A percentile compares a stretch with the other conserved stretches of the same genome.
Conservation (phyloP, 805 yeast species). For the Ogataea saltuana region DNA sequence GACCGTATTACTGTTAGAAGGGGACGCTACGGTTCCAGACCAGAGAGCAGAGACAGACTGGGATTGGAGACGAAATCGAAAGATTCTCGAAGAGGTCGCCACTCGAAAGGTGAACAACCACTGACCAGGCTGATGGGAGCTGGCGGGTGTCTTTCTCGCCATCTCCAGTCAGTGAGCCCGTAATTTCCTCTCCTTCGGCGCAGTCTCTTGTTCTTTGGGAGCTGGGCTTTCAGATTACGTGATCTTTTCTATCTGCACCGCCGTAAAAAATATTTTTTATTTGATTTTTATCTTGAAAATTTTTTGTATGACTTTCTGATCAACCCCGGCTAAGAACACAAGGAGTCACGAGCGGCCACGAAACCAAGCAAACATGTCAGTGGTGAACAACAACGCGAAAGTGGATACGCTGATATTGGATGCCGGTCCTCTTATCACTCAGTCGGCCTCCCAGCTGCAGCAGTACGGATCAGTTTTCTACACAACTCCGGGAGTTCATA, state of each 20-base stretch:
- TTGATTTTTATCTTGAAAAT: constrained; percentile 4
- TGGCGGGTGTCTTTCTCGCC: background rate
- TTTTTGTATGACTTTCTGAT: background rate
- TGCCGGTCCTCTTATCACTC: constrained; percentile 93
- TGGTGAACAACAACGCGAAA: constrained; percentile 25
- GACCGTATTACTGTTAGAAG: too few species aligned
- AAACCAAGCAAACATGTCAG: constrained; percentile 14
- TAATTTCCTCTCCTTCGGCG: too few species aligned
- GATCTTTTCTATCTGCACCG: background rate
- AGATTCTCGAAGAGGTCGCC: too few species aligned
- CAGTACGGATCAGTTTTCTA: constrained; percentile 69
- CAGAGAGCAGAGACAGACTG: too few species aligned
- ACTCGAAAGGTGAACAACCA: too few species aligned
- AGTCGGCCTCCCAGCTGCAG: constrained; percentile 71
- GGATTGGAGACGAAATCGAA: too few species aligned
- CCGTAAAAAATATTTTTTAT: background rate
- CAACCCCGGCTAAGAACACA: background rate
- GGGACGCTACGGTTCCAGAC: too few species aligned
- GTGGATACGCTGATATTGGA: constrained; percentile 74
- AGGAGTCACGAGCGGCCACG: background rate
- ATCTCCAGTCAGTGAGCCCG: background rate
- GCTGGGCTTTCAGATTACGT: too few species aligned
- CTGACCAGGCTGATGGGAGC: too few species aligned
- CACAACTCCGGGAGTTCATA: constrained; percentile 90
- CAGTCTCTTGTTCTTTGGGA: too few species aligned